phyloP scores from a whole-genome alignment of 768 basidiomycete species.

The Tubosaeta sp. region DNA sequence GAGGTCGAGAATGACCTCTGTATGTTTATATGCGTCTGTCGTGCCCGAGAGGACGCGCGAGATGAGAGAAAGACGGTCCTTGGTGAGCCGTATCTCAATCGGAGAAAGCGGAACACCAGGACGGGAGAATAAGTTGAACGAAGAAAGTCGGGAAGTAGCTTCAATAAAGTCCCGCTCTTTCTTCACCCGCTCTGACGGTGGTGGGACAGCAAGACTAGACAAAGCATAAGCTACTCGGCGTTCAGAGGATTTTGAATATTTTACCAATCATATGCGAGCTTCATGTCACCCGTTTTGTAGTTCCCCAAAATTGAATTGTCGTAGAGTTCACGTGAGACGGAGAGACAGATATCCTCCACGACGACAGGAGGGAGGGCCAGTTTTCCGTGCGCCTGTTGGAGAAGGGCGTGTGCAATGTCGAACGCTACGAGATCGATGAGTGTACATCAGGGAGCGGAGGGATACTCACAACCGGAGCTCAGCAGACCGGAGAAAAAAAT shows the following conservation, averaged over 20 bases:
- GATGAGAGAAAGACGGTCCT: slow-evolving; percentile 84
- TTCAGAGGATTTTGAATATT: background rate
- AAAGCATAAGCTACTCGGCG: slow-evolving; percentile 5
- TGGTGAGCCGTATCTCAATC: slow-evolving; percentile 88
- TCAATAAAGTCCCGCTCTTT: slow-evolving; percentile 92
- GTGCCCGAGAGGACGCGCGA: slow-evolving; percentile 82
- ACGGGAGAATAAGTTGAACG: slow-evolving; percentile 78
- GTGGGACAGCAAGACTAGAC: slow-evolving; percentile 71
- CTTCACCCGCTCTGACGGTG: slow-evolving; percentile 53
- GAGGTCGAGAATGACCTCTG: slow-evolving; percentile 88
- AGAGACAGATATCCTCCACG: slow-evolving; percentile 76
- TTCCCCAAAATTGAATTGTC: slow-evolving; percentile 93
- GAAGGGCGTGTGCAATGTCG: slow-evolving; percentile 58
- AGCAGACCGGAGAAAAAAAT: slow-evolving; percentile 87
- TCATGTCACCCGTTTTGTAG: slow-evolving; percentile 92
- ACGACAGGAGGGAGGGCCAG: slow-evolving; percentile 44
- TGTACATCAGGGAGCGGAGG: background rate
- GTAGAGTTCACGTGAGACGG: slow-evolving; percentile 85
- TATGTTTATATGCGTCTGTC: slow-evolving; percentile 84
- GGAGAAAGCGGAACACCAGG: slow-evolving; percentile 80
- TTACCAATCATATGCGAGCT: slow-evolving; percentile 93
- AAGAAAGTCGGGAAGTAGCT: slow-evolving; percentile 92
- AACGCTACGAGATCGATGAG: slow-evolving; percentile 44
- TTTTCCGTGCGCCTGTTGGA: slow-evolving; percentile 44
- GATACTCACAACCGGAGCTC: slow-evolving; percentile 77